A percentile compares a stretch with the other conserved stretches of the same genome.
These are phyloP conservation scores for Amauroascus verrucosus DNA, from an alignment of 2,329 filamentous ascomycete species.

Conservation along the genomic window DNA sequence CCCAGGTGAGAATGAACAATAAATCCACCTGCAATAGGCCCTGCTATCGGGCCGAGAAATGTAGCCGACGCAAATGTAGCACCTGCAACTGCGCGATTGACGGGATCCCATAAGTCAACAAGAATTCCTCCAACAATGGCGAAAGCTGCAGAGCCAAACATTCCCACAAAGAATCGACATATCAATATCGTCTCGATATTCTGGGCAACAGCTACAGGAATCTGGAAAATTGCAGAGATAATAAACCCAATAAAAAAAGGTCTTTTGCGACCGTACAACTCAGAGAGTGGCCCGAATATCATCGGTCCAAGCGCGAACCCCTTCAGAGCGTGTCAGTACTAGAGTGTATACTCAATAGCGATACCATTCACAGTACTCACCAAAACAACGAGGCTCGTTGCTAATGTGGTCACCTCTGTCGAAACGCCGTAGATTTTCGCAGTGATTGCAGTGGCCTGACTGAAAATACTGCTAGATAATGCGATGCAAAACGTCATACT, in stretches of 20 bases:
- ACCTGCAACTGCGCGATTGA: conserved; percentile 40
- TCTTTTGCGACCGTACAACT: conserved; percentile 41
- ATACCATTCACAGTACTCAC: conserved; percentile 3
- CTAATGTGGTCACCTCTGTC: conserved; percentile 41
- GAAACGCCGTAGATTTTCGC: conserved; percentile 38
- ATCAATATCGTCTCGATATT: conserved; percentile 47
- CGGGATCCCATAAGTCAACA: conserved; percentile 42
- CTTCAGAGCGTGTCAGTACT: conserved; percentile 9
- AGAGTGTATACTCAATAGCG: not conserved
- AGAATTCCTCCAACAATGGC: conserved; percentile 43
- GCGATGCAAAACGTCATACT: conserved; percentile 40
- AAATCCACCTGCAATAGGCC: conserved; percentile 43
- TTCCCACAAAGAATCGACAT: conserved; percentile 45
- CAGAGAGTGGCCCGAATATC: conserved; percentile 38
- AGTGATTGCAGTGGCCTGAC: conserved; percentile 33
- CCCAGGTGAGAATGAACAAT: conserved; percentile 41
- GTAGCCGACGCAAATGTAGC: conserved; percentile 37
- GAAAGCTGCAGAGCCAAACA: conserved; percentile 44
- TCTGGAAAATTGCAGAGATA: conserved; percentile 45
- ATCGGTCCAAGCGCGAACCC: conserved; percentile 34
- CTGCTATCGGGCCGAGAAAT: conserved; percentile 42
- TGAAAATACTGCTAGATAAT: conserved; percentile 41
- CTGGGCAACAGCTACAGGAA: conserved; percentile 45
- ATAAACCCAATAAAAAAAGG: conserved; percentile 43
- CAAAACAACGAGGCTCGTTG: conserved; percentile 42